Base-by-base conservation (phyloP, 1,284 basidiomycete genomes). In the Coriolopsis trogii region DNA sequence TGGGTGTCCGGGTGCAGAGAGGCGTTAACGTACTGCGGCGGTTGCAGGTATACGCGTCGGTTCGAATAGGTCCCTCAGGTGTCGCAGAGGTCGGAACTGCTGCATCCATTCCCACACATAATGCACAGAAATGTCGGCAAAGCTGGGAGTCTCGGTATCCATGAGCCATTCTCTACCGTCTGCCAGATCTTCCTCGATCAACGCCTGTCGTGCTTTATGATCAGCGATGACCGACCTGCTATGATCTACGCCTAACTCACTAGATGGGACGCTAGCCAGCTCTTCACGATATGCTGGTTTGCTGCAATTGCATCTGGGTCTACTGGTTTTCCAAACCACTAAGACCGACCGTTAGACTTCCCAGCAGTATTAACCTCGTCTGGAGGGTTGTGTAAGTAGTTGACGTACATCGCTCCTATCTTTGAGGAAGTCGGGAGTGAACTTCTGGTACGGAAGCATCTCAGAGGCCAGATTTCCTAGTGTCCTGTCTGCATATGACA, bases 111-210 rank as follows among this genome's bases (percentile, higher is more conserved):
- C 63, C 47, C 76, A 67, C 4, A 79, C 58, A 53, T 79, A 79
- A 53, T 83, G 73, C 6, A 77, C 67, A 3, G 77, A 73, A 15
- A 84, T 59, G 58, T 85, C 82, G 7, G 75, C 78, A 9, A 82
- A 64, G 38, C 79, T 72, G 4, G 80, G 79, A 0, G 65, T 49
- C 45, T 74, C 73, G 0, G 82, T 82, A 56, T 82, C 75, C 51
- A 83, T 74, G 6, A 83, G 65, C 81, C 81, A 85, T 61, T 80
- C 75, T 3, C 82, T 74, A n/a, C 72, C 78, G 61, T 83, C 81
- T 2, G 65, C 63, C 16, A 84, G 70, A 56, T 83, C 80, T 53
- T 81, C 73, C 56, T 84, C 79, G 6, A 81, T 38, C 12, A 81
- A 61, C 6, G 66, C 59, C 79, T 83, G n/a, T n/a, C 9, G 9